A percentile compares a stretch with the other conserved stretches of the same genome.
Conservation (phyloP, 2,329 filamentous ascomycete genomes). For the Thelonectria blattea region DNA sequence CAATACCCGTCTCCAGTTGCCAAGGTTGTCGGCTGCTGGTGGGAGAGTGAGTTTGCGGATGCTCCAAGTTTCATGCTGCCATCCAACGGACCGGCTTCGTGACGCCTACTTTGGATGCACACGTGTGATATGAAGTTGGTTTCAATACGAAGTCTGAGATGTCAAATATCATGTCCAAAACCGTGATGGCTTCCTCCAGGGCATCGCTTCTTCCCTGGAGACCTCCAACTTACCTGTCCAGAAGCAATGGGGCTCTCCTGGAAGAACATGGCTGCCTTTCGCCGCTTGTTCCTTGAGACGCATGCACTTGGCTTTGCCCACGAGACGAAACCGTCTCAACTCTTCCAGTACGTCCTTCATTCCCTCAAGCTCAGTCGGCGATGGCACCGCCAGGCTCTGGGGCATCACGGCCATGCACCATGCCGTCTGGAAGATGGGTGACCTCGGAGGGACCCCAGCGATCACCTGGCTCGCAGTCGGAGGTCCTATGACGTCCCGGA, state of each 20-base stretch:
- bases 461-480: conserved; percentile 56
- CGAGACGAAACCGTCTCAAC: conserved; percentile 48
- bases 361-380: conserved; percentile 38
- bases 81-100: neutral
- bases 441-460: conserved; percentile 54
- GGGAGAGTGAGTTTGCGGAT: no score
- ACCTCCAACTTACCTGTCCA: conserved; percentile 48
- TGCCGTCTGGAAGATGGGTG: conserved; percentile 56
- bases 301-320: conserved; percentile 41
- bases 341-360: conserved; percentile 53
- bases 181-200: conserved; percentile 22
- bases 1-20: conserved; percentile 65
- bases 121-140: conserved; percentile 1
- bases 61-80: no score
- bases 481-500: conserved; percentile 51
- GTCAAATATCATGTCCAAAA: conserved; percentile 12
- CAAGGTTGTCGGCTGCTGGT: no score
- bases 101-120: neutral
- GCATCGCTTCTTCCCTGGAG: conserved; percentile 24
- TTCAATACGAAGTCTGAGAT: neutral
- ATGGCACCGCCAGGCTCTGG: conserved; percentile 37
- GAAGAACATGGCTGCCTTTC: conserved; percentile 13
- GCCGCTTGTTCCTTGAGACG: conserved; percentile 18
- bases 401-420: conserved; percentile 59
- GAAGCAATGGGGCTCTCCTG: conserved; percentile 41